Percentiles rank a stretch among this genome's conserved stretches.
These are phyloP conservation scores for Trichoderma afroharzianum DNA, from an alignment of 2,329 filamentous ascomycete species.

Conservation along the genomic window DNA sequence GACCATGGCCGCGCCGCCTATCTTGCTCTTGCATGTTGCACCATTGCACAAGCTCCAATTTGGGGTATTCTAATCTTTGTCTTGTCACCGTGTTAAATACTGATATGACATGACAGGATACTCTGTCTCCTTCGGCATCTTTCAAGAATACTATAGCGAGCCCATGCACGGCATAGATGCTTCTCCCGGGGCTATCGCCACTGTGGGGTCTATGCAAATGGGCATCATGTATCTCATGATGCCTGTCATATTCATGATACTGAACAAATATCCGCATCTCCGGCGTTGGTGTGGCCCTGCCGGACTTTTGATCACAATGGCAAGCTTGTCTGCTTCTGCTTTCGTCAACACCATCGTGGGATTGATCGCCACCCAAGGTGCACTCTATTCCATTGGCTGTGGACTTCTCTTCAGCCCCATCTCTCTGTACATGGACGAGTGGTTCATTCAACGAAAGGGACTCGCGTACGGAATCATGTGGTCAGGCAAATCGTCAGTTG, in stretches of 20 bases:
- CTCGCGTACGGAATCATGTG: slow-evolving; percentile 62
- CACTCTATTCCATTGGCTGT: slow-evolving; percentile 58
- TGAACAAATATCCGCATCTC: slow-evolving; percentile 40
- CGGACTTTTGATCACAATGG: slow-evolving; percentile 48
- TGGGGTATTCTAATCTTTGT: slow-evolving; percentile 26
- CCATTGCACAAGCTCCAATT: slow-evolving; percentile 32
- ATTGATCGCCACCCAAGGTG: slow-evolving; percentile 58
- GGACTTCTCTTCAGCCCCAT: slow-evolving; percentile 53
- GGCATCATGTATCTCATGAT: slow-evolving; percentile 55
- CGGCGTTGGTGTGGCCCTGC: slow-evolving; percentile 42
- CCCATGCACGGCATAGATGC: slow-evolving; percentile 55
- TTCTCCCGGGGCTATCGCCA: slow-evolving; percentile 50
- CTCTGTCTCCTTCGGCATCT: slow-evolving; percentile 65
- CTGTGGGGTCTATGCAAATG: slow-evolving; percentile 22
- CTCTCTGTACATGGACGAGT: slow-evolving; percentile 58
- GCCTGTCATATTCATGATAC: slow-evolving; percentile 46
- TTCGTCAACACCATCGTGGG: slow-evolving; percentile 51
- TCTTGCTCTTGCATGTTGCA: slow-evolving; percentile 29
- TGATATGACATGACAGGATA: slow-evolving; percentile 47
- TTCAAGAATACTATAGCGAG: slow-evolving; percentile 64
- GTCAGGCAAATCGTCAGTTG: slow-evolving; percentile 49
- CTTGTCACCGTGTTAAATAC: not conserved
- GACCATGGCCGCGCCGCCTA: slow-evolving; percentile 31
- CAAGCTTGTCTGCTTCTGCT: slow-evolving; percentile 48
- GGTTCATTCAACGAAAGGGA: slow-evolving; percentile 56